Evolutionary conservation across 306 rosid genomes (phyloP), one percentile per base, ranked within the genome.

Genomic region (Castanopsis chinensis): DNA sequence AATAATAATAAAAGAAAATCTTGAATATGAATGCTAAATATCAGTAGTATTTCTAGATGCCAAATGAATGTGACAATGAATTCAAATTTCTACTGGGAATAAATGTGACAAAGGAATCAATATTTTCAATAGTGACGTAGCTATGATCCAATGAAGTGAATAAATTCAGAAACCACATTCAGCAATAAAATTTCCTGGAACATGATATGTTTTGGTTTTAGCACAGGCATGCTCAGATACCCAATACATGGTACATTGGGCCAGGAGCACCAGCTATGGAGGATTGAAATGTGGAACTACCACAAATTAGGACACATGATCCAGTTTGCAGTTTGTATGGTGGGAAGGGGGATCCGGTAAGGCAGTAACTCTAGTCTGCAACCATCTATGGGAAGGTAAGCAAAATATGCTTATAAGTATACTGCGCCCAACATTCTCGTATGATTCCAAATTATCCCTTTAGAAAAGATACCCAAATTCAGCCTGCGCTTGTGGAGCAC

Each of bases 1-100:
- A 69, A 61, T 54, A 76, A 73, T 77, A 74, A 71, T 18, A 33
- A 53, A 63, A 53, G 15, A 49, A 79, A 81, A 41, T 54, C 3
- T 63, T 27, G n/a, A 58, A 75, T 19, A n/a, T 5, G 10, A 54
- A 49, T 59, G 33, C 23, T 9, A 19, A 73, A 57, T 21, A 74
- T 43, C 65, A 70, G 30, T 70, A 4, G 14, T 30, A 53, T 53
- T 58, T 57, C 71, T 41, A 81, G 81, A 43, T 68, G 64, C 65
- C 65, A 3, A 49, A 12, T 59, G 37, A 30, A 70, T 30, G 68
- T 23, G 30, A 64, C 72, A 76, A 56, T 57, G 12, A 55, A 25
- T 21, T 69, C 11, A 41, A 67, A 19, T 59, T 67, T 67, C 25
- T 33, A 6, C 18, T 17, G 14, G 6, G 70, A 64, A 4, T 3